Evolutionary conservation across 208 protist species (phyloP).

Genomic region (Crithidia sp.): DNA sequence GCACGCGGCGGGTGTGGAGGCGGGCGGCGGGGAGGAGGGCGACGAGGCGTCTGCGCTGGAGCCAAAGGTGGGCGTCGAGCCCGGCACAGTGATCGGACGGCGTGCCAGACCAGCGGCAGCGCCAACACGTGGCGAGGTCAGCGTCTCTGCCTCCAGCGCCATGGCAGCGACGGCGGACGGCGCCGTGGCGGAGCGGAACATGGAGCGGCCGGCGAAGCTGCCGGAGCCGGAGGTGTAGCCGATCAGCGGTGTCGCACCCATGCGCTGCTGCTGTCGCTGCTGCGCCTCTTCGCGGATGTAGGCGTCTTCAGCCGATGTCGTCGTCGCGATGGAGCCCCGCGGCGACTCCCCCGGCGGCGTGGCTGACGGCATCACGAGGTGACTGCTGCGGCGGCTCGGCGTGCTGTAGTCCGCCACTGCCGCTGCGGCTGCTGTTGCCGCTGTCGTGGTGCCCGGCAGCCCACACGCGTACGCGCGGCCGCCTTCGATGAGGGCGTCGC

Average conservation of each 20-base stretch:
- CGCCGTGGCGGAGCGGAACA: constrained; percentile 17
- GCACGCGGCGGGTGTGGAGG: no score
- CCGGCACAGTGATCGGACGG: no score
- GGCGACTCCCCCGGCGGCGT: neutral
- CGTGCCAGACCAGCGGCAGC: no score
- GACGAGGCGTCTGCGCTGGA: neutral
- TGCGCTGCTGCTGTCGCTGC: constrained; percentile 2
- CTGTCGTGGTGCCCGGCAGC: neutral
- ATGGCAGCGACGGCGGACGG: constrained; percentile 14
- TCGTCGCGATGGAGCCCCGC: neutral
- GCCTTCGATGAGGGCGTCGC: constrained; percentile 6
- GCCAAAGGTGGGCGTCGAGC: neutral
- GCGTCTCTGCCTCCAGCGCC: neutral
- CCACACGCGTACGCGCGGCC: constrained; percentile 4
- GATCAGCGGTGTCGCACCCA: neutral
- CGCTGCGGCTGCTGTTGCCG: neutral
- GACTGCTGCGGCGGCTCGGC: neutral
- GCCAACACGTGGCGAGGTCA: neutral
- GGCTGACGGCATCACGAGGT: neutral
- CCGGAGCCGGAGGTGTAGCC: neutral
- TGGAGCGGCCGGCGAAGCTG: neutral
- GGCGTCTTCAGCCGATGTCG: constrained; percentile 12
- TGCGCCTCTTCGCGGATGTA: constrained; percentile 5
- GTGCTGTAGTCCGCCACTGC: constrained; percentile 8
- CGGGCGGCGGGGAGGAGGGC: no score